These are phyloP conservation scores for Homolaphlyctis polyrhiza DNA, from an alignment of 371 early-diverging fungal species.

Conservation along the genomic window DNA sequence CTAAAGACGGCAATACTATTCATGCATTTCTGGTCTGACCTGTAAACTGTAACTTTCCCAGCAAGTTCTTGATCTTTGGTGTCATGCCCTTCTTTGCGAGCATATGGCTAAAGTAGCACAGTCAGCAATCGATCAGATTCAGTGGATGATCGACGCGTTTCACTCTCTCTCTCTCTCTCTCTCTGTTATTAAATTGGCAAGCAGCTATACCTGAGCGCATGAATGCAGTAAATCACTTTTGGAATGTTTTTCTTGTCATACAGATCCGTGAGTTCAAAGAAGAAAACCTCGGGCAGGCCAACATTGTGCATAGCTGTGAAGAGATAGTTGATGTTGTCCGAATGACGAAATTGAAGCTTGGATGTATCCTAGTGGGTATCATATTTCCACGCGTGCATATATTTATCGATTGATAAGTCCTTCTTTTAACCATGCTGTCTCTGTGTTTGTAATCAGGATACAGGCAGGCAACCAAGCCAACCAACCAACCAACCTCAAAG, in stretches of 20 bases:
- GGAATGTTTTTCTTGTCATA: conserved; percentile 99
- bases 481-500: conserved; percentile 81
- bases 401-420: too few species aligned
- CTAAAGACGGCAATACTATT: too few species aligned
- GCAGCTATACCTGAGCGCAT: conserved; percentile 92
- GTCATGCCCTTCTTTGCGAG: conserved; percentile 79
- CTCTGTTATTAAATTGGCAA: too few species aligned
- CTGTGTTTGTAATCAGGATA: too few species aligned
- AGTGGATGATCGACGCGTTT: too few species aligned
- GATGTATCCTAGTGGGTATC: conserved; percentile 59
- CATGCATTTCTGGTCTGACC: too few species aligned
- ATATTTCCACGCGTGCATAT: not conserved
- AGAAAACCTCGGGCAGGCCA: conserved; percentile 89
- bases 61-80: conserved; percentile 85
- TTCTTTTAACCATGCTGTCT: not conserved
- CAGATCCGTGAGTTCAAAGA: conserved; percentile 97
- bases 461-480: too few species aligned
- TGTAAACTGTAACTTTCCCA: conserved; percentile 89
- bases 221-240: conserved; percentile 99
- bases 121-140: not conserved
- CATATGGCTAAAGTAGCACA: conserved; percentile 62
- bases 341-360: conserved; percentile 90
- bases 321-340: conserved; percentile 98
- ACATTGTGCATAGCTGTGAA: conserved; percentile 76
- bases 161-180: too few species aligned